phyloP scores from a whole-genome alignment of 305 asterid genomes.

The Solanum hybrid region DNA sequence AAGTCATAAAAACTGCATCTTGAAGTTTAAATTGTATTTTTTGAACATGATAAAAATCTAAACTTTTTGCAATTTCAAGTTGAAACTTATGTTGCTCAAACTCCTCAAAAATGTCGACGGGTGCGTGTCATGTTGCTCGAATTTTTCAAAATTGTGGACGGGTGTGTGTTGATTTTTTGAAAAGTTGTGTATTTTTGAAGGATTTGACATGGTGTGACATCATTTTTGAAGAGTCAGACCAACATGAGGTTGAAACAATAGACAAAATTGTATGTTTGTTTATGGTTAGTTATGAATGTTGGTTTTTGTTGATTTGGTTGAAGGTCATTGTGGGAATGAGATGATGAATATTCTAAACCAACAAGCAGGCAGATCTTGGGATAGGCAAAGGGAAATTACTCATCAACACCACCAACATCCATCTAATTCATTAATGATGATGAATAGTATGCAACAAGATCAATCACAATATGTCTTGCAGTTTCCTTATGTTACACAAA shows the following conservation, averaged over 20 bases:
- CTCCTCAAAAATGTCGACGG: neutral
- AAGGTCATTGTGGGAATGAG: slow-evolving; percentile 47
- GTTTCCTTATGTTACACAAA: slow-evolving; percentile 14
- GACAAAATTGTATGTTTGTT: neutral
- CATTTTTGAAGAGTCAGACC: neutral
- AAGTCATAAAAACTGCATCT: neutral
- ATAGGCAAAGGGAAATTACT: slow-evolving; percentile 13
- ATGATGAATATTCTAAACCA: slow-evolving; percentile 37
- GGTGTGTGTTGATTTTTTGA: neutral
- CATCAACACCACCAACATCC: slow-evolving; percentile 8
- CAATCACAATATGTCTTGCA: slow-evolving; percentile 11
- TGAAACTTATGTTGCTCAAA: neutral
- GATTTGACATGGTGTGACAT: neutral
- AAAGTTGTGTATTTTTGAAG: neutral
- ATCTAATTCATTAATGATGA: slow-evolving; percentile 1
- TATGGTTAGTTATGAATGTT: neutral
- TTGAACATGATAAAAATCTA: neutral
- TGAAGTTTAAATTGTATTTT: neutral
- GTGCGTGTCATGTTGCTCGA: neutral
- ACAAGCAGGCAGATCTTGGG: slow-evolving; percentile 31
- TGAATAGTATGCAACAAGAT: slow-evolving; percentile 16
- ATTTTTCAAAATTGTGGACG: neutral
- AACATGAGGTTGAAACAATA: neutral
- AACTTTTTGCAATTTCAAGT: neutral
- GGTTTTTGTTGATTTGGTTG: neutral